Base-by-base conservation (phyloP, 768 basidiomycete genomes). In the Kwoniella botswanensis region DNA sequence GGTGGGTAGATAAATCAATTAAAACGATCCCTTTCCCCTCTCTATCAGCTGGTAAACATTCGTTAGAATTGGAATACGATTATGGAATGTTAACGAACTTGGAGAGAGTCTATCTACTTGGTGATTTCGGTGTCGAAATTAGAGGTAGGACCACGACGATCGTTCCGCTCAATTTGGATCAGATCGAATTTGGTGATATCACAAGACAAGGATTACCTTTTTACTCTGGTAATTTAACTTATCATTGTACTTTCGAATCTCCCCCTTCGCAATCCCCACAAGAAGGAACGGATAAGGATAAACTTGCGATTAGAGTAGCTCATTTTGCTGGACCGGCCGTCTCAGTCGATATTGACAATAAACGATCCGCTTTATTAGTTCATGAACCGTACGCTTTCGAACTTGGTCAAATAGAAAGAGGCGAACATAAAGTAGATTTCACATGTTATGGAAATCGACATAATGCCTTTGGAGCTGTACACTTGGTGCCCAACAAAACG, bases 1-100 rank as follows among this genome's bases (percentile, higher is more conserved):
- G 77, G 77, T 79, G 75, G 73, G 74, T 75, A 4, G 77, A 79
- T 63, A 67, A 76, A 58, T 71, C 71, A 12, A 79, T 79, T 64
- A 52, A 67, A 35, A 75, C 65, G 2, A 24, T 79, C 12, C 15
- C 56, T 24, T 61, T 79, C 18, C 71, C 69, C 6, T 10, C 41
- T 50, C 62, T 79, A 26, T 13, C 43, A 11, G 24, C 24, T 15
- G 77, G 77, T 12, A 11, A 43, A 35, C 77, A 79, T 57, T 46
- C 42, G 3, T 50, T 76, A 6, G 64, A 73, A 43, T 29, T 76
- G 35, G 68, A 68, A 42, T 71, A 68, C 59, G 44, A 59, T 10
- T 79, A 70, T 52, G 68, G 72, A 26, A 60, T 64, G 52, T 63
- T 75, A 9, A 73, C 75, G 18, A 70, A 73, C 43, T 54, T 74